A percentile compares a stretch with the other conserved stretches of the same genome.
Conservation (phyloP, 345 rosid species). For the Euphorbia pulcherrima region DNA sequence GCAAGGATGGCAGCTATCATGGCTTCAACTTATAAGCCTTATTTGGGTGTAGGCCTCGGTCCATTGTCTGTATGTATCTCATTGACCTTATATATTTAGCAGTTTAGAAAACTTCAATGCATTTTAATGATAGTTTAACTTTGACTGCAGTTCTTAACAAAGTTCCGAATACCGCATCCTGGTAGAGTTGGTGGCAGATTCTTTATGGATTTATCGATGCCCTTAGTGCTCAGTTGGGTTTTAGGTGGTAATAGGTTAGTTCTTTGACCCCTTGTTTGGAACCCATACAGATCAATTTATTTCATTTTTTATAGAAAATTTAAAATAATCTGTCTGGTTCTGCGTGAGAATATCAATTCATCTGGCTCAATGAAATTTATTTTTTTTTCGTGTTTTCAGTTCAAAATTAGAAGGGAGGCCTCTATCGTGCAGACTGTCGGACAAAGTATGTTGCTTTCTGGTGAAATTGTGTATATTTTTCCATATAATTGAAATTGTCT, state of each 20-base stretch:
- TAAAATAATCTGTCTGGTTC: no score
- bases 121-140: conserved; percentile 8
- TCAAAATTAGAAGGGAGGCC: conserved; percentile 82
- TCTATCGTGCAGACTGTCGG: conserved; percentile 76
- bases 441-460: conserved; percentile 46
- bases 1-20: conserved; percentile 93
- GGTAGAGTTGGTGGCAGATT: conserved; percentile 88
- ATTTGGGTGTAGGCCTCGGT: conserved; percentile 94
- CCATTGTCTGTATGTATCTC: conserved; percentile 62
- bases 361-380: no score
- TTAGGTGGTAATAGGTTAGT: conserved; percentile 88
- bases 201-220: conserved; percentile 73
- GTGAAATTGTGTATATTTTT: neutral
- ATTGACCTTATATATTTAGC: neutral
- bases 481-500: neutral
- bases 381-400: conserved; percentile 37
- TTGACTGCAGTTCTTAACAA: conserved; percentile 66
- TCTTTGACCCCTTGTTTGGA: conserved; percentile 8
- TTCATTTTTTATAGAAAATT: no score
- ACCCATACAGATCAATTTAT: neutral
- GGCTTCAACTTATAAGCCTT: conserved; percentile 95
- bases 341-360: neutral
- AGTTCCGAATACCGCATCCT: conserved; percentile 81
- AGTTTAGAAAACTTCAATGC: neutral
- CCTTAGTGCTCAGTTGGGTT: conserved; percentile 84